Base-by-base conservation (phyloP, 805 yeast genomes). In the Barnettozyma sucrosica region DNA sequence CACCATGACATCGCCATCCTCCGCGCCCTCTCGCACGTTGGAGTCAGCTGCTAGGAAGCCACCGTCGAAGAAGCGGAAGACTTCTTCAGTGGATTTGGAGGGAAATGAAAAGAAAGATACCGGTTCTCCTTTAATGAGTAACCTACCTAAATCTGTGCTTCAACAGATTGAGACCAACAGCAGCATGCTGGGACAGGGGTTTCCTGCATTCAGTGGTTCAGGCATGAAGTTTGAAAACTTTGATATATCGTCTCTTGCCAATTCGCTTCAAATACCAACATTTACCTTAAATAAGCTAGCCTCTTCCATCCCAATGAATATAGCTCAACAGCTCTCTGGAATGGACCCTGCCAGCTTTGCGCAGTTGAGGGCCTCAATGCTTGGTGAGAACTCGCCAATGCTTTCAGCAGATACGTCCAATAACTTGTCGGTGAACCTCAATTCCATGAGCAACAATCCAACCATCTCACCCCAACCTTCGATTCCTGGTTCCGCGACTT, bases 381-480 rank as follows among this genome's bases (percentile, higher is more conserved):
- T 55, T 2, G 44, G 51, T 4, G 51, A 40, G 11, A 55, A 44
- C 20, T 40, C 48, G 24, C 56, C 49, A 3, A 44, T 47, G 44
- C 28, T 43, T 16, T 33, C 49, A 9, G 38, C 42, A 34, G 48
- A 49, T 28, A 19, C 24, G 13, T 25, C 20, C 11, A 52, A 47
- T 36, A 49, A 40, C 24, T 56, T 46, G 50, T 61, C 45, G 41
- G 55, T 50, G 36, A 65, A 52, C 46, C 54, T 48, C 54, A 59
- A 36, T 43, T 61, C 51, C 44, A 63, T 63, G 43, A 48, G 43
- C 13, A 49, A 54, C 24, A 61, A 61, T 20, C 65, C 66, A 23
- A 63, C 64, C 1, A 59, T 62, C 20, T 56, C 64, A 1, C 62
- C 65, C 21, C 62, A 59, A 23, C 66, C 65, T 7, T 52, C 58